These are phyloP conservation scores for Leishmania mexicana DNA, from an alignment of 208 protist genomes.

Conservation along the genomic window DNA sequence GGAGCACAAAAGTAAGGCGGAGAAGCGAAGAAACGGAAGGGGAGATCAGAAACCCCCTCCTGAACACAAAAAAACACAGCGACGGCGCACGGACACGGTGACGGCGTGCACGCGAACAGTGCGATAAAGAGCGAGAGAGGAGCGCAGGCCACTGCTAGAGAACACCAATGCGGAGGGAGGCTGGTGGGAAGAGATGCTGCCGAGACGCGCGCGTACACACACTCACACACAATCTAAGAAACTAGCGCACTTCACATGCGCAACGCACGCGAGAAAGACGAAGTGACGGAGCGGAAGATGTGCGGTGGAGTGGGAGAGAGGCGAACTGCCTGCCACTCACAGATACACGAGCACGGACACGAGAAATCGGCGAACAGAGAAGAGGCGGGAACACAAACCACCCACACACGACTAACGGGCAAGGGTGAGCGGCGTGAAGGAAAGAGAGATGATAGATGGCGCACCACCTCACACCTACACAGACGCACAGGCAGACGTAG, in stretches of 20 bases:
- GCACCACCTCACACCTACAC: not conserved
- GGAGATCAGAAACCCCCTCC: not conserved
- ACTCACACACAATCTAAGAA: not conserved
- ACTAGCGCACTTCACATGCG: not conserved
- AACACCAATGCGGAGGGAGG: not conserved
- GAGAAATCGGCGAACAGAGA: not conserved
- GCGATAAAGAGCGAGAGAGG: not conserved
- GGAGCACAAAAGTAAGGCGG: not conserved
- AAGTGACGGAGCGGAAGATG: not conserved
- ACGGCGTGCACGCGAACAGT: not conserved
- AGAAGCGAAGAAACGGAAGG: not conserved
- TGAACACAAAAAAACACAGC: not conserved
- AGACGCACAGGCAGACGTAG: not conserved
- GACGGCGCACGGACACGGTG: not conserved
- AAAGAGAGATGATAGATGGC: not conserved
- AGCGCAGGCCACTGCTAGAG: not conserved
- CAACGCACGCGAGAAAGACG: not conserved
- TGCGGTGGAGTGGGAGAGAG: not conserved
- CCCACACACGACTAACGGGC: not conserved
- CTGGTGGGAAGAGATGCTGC: not conserved
- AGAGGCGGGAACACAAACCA: not conserved
- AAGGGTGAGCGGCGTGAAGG: not conserved
- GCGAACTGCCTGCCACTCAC: not conserved
- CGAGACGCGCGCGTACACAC: not conserved
- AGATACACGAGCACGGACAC: not conserved